phyloP scores from a whole-genome alignment of 305 asterid genomes.

The Solanum hybrid region DNA sequence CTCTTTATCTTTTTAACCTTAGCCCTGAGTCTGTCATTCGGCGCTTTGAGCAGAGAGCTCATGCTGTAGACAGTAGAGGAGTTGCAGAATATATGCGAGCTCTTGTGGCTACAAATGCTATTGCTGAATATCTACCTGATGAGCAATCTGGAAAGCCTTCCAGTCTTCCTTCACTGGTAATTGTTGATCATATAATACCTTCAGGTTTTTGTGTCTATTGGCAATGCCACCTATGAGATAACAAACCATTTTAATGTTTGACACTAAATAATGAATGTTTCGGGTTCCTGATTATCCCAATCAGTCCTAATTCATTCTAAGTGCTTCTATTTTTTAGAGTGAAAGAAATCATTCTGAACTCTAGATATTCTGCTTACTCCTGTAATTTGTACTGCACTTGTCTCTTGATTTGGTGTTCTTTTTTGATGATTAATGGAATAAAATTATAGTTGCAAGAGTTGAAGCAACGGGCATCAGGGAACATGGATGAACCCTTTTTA shows the following conservation, averaged over 20 bases:
- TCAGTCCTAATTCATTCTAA: not conserved
- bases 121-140: slow-evolving; percentile 83
- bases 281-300: not conserved
- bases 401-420: not conserved
- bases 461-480: slow-evolving; percentile 77
- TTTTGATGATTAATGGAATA: not conserved
- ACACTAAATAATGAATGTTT: not conserved
- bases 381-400: not conserved
- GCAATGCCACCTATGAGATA: not conserved
- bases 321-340: not conserved
- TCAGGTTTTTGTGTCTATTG: not conserved
- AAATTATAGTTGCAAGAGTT: slow-evolving; percentile 81
- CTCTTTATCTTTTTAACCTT: slow-evolving; percentile 9
- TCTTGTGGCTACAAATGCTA: slow-evolving; percentile 70
- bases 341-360: not conserved
- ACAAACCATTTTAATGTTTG: not conserved
- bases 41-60: slow-evolving; percentile 86
- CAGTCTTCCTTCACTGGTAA: slow-evolving; percentile 91
- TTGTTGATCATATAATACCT: not conserved
- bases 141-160: slow-evolving; percentile 89
- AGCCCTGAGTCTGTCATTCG: slow-evolving; percentile 94
- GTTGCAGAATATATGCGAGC: slow-evolving; percentile 89
- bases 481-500: slow-evolving; percentile 59
- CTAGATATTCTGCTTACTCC: not conserved
- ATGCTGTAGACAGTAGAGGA: slow-evolving; percentile 84